Conservation (phyloP, 345 rosid species). For the Kernera saxatilis region DNA sequence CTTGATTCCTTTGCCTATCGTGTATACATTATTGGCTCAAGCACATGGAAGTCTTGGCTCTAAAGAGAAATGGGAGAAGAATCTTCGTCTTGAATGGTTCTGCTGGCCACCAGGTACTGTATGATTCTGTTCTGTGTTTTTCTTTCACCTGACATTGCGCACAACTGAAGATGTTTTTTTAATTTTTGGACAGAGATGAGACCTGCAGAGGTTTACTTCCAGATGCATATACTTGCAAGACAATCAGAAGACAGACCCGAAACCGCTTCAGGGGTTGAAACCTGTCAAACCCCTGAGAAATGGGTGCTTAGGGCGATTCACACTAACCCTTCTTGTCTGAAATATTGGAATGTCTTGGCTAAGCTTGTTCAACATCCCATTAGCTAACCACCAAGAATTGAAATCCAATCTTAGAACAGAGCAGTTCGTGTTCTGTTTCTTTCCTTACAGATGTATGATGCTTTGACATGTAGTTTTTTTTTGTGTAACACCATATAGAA, state of each 20-base stretch:
- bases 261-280: slow-evolving; percentile 40
- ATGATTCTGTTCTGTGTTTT: background rate
- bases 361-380: slow-evolving; percentile 38
- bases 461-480: background rate
- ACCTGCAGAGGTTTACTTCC: slow-evolving; percentile 83
- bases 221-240: slow-evolving; percentile 85
- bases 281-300: slow-evolving; percentile 59
- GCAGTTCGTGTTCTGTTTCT: background rate
- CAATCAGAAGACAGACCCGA: slow-evolving; percentile 33
- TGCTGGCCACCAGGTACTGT: slow-evolving; percentile 89
- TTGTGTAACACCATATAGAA: slow-evolving; percentile 10
- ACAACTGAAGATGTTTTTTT: background rate
- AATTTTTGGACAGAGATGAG: slow-evolving; percentile 58
- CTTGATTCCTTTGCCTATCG: slow-evolving; percentile 53
- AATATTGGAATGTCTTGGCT: slow-evolving; percentile 73
- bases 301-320: slow-evolving; percentile 92
- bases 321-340: slow-evolving; percentile 63
- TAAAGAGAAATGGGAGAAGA: slow-evolving; percentile 66
- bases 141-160: background rate
- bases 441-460: background rate
- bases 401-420: background rate
- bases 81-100: slow-evolving; percentile 78
- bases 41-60: slow-evolving; percentile 87
- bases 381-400: background rate
- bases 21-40: slow-evolving; percentile 70